phyloP scores from a whole-genome alignment of 2,329 filamentous ascomycete genomes.

The Colletotrichum graminicola region DNA sequence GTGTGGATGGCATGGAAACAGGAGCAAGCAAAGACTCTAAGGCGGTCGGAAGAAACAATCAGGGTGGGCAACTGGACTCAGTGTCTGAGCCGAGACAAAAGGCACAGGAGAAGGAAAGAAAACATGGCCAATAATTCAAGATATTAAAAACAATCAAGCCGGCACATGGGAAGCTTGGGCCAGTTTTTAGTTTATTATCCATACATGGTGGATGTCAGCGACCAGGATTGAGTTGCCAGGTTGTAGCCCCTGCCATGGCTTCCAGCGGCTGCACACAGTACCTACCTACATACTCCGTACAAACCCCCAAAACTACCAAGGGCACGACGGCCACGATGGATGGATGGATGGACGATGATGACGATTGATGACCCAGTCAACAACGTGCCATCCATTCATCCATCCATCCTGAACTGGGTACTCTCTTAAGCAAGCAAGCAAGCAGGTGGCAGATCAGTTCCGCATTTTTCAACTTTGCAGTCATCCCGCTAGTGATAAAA shows the following conservation, averaged over 20 bases:
- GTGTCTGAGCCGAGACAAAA: slow-evolving; percentile 3
- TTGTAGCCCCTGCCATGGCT: neutral
- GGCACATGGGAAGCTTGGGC: slow-evolving; percentile 19
- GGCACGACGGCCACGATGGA: neutral
- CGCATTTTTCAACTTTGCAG: neutral
- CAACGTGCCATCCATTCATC: neutral
- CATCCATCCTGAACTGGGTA: neutral
- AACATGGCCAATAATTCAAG: neutral
- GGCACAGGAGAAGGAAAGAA: neutral
- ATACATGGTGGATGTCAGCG: neutral
- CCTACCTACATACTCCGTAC: too few relatives aligned
- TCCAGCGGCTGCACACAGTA: neutral
- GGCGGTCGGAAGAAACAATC: slow-evolving; percentile 31
- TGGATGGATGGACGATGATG: too few relatives aligned
- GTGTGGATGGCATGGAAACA: slow-evolving; percentile 21
- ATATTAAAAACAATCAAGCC: slow-evolving; percentile 18
- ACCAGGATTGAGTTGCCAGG: neutral
- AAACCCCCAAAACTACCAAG: too few relatives aligned
- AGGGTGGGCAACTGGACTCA: neutral
- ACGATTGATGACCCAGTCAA: neutral
- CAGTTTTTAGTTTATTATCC: neutral
- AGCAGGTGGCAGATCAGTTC: slow-evolving; percentile 3
- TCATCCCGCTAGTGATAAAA: neutral
- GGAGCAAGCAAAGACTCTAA: slow-evolving; percentile 24
- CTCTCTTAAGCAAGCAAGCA: neutral